Percentiles rank a stretch among this genome's conserved stretches.
These are phyloP conservation scores for Suillus cothurnatus DNA, from an alignment of 768 basidiomycete species.

Conservation along the genomic window DNA sequence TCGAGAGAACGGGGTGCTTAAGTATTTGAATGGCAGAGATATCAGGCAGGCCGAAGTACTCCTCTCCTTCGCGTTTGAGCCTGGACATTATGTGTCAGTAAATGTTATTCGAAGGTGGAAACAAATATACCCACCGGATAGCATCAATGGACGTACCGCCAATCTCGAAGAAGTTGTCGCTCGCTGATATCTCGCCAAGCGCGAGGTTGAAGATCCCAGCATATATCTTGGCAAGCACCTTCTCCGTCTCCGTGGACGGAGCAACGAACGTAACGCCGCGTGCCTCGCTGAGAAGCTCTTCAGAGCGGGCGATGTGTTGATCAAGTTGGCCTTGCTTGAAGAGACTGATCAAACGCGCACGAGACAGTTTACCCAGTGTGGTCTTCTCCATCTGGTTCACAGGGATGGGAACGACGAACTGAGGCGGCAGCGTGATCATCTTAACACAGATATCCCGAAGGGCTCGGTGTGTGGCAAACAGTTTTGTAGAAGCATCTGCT, in stretches of 20 bases:
- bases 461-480: slow-evolving; percentile 31
- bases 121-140: slow-evolving; percentile 17
- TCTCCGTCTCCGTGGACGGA: slow-evolving; percentile 29
- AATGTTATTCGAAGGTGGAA: not conserved
- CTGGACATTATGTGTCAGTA: slow-evolving; percentile 4
- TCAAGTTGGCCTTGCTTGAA: slow-evolving; percentile 39
- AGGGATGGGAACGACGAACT: slow-evolving; percentile 41
- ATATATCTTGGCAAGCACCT: slow-evolving; percentile 31
- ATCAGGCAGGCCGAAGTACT: slow-evolving; percentile 30
- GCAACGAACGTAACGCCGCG: slow-evolving; percentile 25
- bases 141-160: slow-evolving; percentile 45
- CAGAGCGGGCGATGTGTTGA: slow-evolving; percentile 30
- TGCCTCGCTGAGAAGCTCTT: slow-evolving; percentile 25
- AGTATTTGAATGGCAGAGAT: slow-evolving; percentile 43
- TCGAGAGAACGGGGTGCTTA: slow-evolving; percentile 34
- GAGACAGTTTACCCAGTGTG: slow-evolving; percentile 46
- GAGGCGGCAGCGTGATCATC: slow-evolving; percentile 37
- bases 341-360: slow-evolving; percentile 35
- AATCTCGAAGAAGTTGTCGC: slow-evolving; percentile 43
- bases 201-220: slow-evolving; percentile 35
- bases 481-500: slow-evolving; percentile 25
- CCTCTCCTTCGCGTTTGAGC: slow-evolving; percentile 31
- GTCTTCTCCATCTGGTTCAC: slow-evolving; percentile 41
- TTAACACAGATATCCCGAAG: slow-evolving; percentile 33
- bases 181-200: slow-evolving; percentile 23